Base-by-base conservation (phyloP, 108 stramenopile species). In the Stephanodiscus triporus region DNA sequence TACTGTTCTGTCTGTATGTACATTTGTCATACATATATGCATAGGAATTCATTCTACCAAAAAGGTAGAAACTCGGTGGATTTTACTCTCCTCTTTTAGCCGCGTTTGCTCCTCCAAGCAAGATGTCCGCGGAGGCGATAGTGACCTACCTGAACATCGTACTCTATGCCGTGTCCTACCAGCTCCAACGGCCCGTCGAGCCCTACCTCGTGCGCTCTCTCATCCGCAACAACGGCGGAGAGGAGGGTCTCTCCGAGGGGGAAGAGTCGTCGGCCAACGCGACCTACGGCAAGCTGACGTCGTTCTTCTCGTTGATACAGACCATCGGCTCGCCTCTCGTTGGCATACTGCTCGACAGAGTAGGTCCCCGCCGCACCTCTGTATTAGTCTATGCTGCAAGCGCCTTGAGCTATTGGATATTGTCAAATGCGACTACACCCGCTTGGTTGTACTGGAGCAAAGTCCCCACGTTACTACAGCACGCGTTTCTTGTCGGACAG, bases 401-500 rank as follows among this genome's bases (percentile, higher is more conserved):
- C 34, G 90, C 89, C 0, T 11, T 70, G 36, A 84, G 86, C 60
- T 94, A 94, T 66, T 85, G 72, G 16, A 81, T 91, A 6, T 49
- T 94, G 40, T 75, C 91, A 1, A 55, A 62, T 22, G 86, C 93
- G 3, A 79, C 78, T 6, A 65, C 87, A 10, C 57, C 87, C 43
- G 37, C 49, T 2, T 56, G 68, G 22, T 70, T 94, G 64, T 91
- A 86, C 60, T 66, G 57, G 49, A 87, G 85, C 70, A 94, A 94
- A 54, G 62, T 94, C 16, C 90, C 93, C 2, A 83, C 91, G 30
- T 45, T 85, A 8, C 76, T 94, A 10, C 90, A 90, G 64, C 84
- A 83, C 42, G 91, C 87, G 30, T 94, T 94, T 75, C 69, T 94
- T 32, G 90, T 91, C 40, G 93, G 88, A 0, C 90, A 94, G 64